Conservation (phyloP, 805 yeast species). For the Isabelozyma gotoi region DNA sequence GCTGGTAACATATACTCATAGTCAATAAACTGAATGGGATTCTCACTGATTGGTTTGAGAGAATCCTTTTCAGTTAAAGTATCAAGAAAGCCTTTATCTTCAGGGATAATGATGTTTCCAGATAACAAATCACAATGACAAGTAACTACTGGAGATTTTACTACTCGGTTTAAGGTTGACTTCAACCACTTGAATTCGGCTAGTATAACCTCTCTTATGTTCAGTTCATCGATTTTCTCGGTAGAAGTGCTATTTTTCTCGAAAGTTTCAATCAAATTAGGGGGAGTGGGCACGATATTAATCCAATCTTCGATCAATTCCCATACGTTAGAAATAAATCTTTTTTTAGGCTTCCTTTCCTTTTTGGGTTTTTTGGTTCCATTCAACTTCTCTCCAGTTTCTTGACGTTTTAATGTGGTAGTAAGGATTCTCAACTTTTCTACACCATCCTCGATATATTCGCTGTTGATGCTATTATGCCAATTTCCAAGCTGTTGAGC, state of each 20-base stretch:
- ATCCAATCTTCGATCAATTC: slow-evolving; percentile 63
- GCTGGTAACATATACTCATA: slow-evolving; percentile 73
- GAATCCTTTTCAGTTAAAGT: slow-evolving; percentile 9
- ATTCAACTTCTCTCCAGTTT: slow-evolving; percentile 1
- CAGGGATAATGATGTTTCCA: slow-evolving; percentile 71
- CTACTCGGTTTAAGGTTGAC: slow-evolving; percentile 27
- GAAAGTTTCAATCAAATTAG: slow-evolving; percentile 37
- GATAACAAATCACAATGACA: slow-evolving; percentile 71
- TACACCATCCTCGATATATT: slow-evolving; percentile 48
- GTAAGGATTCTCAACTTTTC: slow-evolving; percentile 34
- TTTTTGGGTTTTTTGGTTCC: slow-evolving; percentile 9
- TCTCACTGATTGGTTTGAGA: slow-evolving; percentile 18
- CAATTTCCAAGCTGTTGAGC: slow-evolving; percentile 70
- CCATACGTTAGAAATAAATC: slow-evolving; percentile 53
- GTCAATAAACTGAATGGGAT: slow-evolving; percentile 61
- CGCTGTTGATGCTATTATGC: slow-evolving; percentile 53
- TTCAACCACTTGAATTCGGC: slow-evolving; percentile 59
- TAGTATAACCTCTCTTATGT: slow-evolving; percentile 38
- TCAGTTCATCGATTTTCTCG: slow-evolving; percentile 18
- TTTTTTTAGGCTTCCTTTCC: slow-evolving; percentile 19
- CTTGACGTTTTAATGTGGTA: slow-evolving; percentile 14
- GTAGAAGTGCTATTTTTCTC: slow-evolving; percentile 24
- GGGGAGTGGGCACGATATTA: slow-evolving; percentile 53
- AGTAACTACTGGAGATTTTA: slow-evolving; percentile 55
- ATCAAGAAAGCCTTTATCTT: slow-evolving; percentile 17